phyloP scores from a whole-genome alignment of 108 stramenopile genomes.

The Fistulifera pelliculosa region DNA sequence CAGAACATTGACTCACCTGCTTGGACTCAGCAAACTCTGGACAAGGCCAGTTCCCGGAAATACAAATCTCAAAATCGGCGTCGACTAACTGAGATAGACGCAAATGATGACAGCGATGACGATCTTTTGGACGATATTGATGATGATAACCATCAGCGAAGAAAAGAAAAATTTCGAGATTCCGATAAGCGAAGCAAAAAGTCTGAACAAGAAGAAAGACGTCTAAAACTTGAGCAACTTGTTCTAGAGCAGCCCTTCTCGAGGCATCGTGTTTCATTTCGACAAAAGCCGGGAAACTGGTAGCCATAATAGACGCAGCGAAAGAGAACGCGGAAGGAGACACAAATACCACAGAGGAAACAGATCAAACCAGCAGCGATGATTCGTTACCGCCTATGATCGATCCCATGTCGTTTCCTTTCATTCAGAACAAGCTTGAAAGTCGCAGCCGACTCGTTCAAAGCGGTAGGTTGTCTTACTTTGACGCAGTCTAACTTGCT shows the following conservation, averaged over 20 bases:
- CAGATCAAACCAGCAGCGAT: slow-evolving; percentile 1
- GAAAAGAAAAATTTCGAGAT: slow-evolving; percentile 1
- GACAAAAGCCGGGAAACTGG: not conserved
- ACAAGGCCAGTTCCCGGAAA: not conserved
- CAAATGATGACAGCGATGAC: slow-evolving; percentile 16
- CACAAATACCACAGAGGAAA: slow-evolving; percentile 16
- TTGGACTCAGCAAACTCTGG: not conserved
- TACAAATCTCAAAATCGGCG: slow-evolving; percentile 5
- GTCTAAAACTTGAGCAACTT: no score
- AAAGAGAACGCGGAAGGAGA: slow-evolving; percentile 17
- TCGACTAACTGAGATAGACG: slow-evolving; percentile 15
- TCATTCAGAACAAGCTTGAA: slow-evolving; percentile 37
- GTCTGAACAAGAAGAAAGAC: no score
- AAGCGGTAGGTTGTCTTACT: slow-evolving; percentile 10
- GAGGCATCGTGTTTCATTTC: slow-evolving; percentile 1
- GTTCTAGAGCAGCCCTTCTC: not conserved
- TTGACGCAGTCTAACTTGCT: no score
- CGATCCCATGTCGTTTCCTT: slow-evolving; percentile 51
- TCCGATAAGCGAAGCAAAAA: not conserved
- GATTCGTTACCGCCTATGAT: slow-evolving; percentile 8
- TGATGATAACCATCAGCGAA: slow-evolving; percentile 14
- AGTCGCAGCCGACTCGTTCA: slow-evolving; percentile 23
- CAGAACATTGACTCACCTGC: not conserved
- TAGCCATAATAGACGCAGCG: slow-evolving; percentile 5
- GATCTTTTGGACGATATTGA: slow-evolving; percentile 14